Base-by-base conservation (phyloP, 1,284 basidiomycete species). In the Ceratobasidium theobromae region DNA sequence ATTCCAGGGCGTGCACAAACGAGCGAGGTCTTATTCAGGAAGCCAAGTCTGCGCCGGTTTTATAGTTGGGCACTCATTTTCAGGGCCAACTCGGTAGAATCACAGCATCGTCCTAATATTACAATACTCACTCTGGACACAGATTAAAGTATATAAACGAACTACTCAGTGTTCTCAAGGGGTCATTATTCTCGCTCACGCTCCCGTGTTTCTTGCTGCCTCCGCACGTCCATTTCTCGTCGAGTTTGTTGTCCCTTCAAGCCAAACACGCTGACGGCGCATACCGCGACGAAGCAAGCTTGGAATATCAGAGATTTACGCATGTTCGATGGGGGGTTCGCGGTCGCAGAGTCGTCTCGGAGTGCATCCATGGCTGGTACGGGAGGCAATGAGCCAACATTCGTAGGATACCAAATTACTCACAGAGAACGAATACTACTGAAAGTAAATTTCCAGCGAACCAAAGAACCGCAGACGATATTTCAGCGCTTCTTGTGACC, bases 391-490 rank as follows among this genome's bases (percentile, higher is more conserved):
- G 9, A 49, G 27, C 14, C 14, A 16, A 58, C 40, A 16, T 52
- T 18, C 33, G 18, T 27, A 55, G 23, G 21, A 18, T 41, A 30
- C 27, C 40, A 48, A 16, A 21, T 2, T 60, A 76, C 83, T 53
- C 69, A 88, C 88, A 77, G 2, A 89, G 76, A 16, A 89, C 80
- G 71, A 88, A 86, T n/a, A 87, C 74, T 35, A 90, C 77, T 14
- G 80, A 77, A 62, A 86, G 79, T 0, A 86, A 67, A 71, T 91
- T 92, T 21, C 84, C 86, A 43, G 87, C 88, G 74, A 85, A 84
- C 89, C 89, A 92, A 23, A 92, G 72, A 27, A 89, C 73, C 0
- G 89, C 86, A 0, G 89, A 82, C 68, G 87, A 89, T 0, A 82
- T 85, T 68, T 89, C 88, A 1, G 89, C 82, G 71, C 89, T 91